phyloP scores from a whole-genome alignment of 331 rosid genomes.

The Malus hybrid region DNA sequence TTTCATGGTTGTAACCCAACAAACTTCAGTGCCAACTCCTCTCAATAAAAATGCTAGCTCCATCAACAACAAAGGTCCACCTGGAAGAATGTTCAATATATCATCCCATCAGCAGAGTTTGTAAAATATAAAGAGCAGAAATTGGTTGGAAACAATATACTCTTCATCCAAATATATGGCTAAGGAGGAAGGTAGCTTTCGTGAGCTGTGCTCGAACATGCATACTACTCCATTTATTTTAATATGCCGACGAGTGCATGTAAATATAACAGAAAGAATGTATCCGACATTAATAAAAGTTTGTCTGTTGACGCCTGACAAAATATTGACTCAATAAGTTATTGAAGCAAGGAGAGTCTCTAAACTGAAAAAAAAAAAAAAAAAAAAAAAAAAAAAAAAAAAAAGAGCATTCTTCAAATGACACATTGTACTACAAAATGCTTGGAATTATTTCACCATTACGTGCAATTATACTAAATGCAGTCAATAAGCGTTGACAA shows the following conservation, averaged over 20 bases:
- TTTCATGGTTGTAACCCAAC: conserved; percentile 30
- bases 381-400: too few relatives aligned
- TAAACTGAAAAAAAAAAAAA: neutral
- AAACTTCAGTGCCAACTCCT: conserved; percentile 27
- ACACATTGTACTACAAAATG: neutral
- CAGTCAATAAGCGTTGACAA: neutral
- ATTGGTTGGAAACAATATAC: neutral
- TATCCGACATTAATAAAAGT: neutral
- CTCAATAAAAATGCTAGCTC: conserved; percentile 30
- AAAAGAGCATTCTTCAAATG: neutral
- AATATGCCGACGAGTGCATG: neutral
- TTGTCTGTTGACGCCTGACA: neutral
- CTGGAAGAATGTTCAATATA: conserved; percentile 4
- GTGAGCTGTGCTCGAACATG: neutral
- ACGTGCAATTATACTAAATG: too few relatives aligned
- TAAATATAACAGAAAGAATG: neutral
- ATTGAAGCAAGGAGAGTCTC: neutral
- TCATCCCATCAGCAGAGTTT: neutral
- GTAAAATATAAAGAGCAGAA: neutral
- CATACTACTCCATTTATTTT: neutral
- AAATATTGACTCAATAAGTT: neutral
- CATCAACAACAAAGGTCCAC: conserved; percentile 33
- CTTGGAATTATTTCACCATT: too few relatives aligned
- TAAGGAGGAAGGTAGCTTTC: neutral
- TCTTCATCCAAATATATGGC: neutral